Evolutionary conservation across 164 flowering plant species (phyloP).

Genomic region (Nymphaea thermarum): DNA sequence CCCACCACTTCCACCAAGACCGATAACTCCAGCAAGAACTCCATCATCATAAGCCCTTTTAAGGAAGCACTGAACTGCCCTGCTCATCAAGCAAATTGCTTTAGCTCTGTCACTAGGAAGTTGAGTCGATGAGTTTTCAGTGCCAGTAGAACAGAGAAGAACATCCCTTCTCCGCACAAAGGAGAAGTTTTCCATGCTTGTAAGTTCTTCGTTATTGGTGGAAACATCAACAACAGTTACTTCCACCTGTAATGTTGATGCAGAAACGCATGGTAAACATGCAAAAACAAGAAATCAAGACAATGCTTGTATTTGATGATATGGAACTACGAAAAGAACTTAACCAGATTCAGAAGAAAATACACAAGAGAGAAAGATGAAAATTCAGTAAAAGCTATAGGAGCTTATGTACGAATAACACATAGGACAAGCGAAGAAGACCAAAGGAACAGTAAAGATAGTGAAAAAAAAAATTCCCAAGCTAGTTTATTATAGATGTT

Average conservation of each 20-base stretch:
- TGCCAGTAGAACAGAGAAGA: conserved; percentile 26
- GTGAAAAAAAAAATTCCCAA: no score
- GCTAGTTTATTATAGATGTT: no score
- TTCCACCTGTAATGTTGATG: conserved; percentile 33
- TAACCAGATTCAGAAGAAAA: no score
- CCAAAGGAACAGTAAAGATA: no score
- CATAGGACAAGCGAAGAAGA: no score
- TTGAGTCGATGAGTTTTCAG: conserved; percentile 7
- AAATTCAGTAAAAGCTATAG: neutral
- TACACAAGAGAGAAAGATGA: neutral
- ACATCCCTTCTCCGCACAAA: conserved; percentile 59
- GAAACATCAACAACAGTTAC: conserved; percentile 83
- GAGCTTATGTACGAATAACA: no score
- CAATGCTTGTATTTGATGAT: neutral
- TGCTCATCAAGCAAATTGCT: conserved; percentile 62
- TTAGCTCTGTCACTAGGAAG: conserved; percentile 73
- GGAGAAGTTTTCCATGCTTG: conserved; percentile 25
- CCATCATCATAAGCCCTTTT: conserved; percentile 23
- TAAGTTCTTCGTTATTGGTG: conserved; percentile 20
- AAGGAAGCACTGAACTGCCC: conserved; percentile 40
- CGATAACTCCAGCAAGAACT: conserved; percentile 60
- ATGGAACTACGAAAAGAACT: neutral
- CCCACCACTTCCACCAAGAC: conserved; percentile 95
- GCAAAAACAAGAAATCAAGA: neutral
- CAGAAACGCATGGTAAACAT: neutral